Evolutionary conservation across 1,139 yeast species (phyloP).

Genomic region (Groenewaldozyma sp.): DNA sequence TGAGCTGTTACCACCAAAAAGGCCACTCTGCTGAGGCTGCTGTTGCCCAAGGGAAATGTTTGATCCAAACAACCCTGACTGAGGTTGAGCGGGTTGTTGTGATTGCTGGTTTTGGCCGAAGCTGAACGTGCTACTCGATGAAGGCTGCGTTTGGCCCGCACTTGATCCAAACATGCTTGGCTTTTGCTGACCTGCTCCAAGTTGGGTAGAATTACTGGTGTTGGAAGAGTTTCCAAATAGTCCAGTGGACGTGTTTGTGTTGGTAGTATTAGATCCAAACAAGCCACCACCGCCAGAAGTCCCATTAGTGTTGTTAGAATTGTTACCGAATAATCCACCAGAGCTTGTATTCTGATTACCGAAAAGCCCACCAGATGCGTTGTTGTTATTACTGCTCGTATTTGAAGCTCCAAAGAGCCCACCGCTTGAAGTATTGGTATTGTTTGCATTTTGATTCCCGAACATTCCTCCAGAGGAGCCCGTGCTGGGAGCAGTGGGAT

Average conservation of each 20-base stretch:
- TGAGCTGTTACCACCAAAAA: too few species aligned
- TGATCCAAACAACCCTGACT: too few species aligned
- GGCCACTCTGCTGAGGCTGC: too few species aligned
- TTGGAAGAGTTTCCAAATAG: slow-evolving; percentile 6
- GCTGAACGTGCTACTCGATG: too few species aligned
- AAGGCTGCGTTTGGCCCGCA: too few species aligned
- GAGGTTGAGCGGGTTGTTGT: too few species aligned
- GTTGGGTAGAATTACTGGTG: too few species aligned
- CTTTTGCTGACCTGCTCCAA: too few species aligned
- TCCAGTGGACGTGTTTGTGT: not conserved
- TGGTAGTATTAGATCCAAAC: not conserved
- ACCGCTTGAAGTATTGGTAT: not conserved
- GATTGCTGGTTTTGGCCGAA: too few species aligned
- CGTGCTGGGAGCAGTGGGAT: slow-evolving; percentile 8
- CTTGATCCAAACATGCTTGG: too few species aligned
- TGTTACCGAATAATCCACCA: slow-evolving; percentile 1
- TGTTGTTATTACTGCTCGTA: not conserved
- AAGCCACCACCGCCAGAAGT: not conserved
- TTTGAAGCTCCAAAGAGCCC: not conserved
- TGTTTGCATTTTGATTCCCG: not conserved
- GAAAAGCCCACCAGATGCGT: not conserved
- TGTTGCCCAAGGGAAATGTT: too few species aligned
- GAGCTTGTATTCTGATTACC: not conserved
- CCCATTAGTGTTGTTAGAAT: not conserved
- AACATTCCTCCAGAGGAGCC: not conserved